A percentile compares a stretch with the other conserved stretches of the same genome.
Evolutionary conservation across 1,139 yeast species (phyloP).

Genomic region (Pichia sp.): DNA sequence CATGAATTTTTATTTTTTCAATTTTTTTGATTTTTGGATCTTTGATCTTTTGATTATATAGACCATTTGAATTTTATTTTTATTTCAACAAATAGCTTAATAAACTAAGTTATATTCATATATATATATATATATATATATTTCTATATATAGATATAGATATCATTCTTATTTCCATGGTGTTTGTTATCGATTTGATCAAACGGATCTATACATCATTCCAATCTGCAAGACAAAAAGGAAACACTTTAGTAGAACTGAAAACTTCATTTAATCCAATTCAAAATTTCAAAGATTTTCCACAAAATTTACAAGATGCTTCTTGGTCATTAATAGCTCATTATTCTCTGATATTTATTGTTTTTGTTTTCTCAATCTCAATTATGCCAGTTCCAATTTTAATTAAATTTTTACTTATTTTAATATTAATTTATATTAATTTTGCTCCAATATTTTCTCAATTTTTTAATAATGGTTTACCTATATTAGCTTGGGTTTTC

Average conservation of each 20-base stretch:
- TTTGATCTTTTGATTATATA: too few species aligned
- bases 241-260: constrained; percentile 7
- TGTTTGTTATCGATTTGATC: constrained; percentile 4
- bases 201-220: constrained; percentile 9
- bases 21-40: too few species aligned
- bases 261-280: constrained; percentile 14
- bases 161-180: background rate
- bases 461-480: constrained; percentile 79
- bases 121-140: too few species aligned
- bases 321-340: constrained; percentile 22
- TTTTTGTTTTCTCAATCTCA: constrained; percentile 28
- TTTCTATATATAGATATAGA: too few species aligned
- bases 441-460: constrained; percentile 75
- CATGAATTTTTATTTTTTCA: too few species aligned
- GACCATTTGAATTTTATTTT: too few species aligned
- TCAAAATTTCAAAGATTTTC: constrained; percentile 6
- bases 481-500: constrained; percentile 83
- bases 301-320: constrained; percentile 8
- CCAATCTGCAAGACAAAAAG: constrained; percentile 1
- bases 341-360: constrained; percentile 35
- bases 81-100: too few species aligned
- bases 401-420: constrained; percentile 39
- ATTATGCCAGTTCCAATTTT: constrained; percentile 47
- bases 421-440: constrained; percentile 38
- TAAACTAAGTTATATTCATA: too few species aligned